Conservation (phyloP, 2,329 filamentous ascomycete genomes). For the Sporothrix brunneoviolacea region DNA sequence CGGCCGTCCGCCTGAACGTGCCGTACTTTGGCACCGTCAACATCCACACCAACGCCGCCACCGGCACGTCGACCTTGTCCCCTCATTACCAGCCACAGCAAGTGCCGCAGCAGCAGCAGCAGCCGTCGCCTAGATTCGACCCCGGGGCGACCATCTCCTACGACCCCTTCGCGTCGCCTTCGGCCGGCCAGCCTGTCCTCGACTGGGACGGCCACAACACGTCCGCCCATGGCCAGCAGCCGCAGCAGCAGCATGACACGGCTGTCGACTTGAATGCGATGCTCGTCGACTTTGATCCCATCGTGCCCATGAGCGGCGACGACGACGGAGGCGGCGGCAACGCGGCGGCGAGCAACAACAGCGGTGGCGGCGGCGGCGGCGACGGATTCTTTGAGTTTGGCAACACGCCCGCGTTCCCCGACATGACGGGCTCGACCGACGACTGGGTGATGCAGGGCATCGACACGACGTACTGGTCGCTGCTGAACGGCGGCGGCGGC, state of each 20-base stretch:
- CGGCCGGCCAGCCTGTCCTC: neutral
- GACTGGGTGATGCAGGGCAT: slow-evolving; percentile 22
- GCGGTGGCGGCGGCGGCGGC: neutral
- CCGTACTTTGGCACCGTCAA: slow-evolving; percentile 43
- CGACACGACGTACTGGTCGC: slow-evolving; percentile 22
- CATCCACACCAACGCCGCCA: slow-evolving; percentile 26
- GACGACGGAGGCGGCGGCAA: neutral
- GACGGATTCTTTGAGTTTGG: slow-evolving; percentile 12
- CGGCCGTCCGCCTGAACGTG: slow-evolving; percentile 33
- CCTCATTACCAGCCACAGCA: slow-evolving; percentile 4
- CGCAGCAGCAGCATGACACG: neutral
- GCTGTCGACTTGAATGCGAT: slow-evolving; percentile 16
- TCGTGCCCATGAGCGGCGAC: slow-evolving; percentile 1
- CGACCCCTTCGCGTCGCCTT: neutral
- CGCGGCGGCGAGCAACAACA: too few relatives aligned
- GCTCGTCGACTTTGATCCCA: slow-evolving; percentile 18
- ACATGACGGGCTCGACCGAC: slow-evolving; percentile 20
- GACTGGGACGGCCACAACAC: slow-evolving; percentile 3
- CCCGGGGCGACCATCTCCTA: neutral
- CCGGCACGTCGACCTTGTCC: neutral
- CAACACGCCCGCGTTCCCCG: slow-evolving; percentile 14
- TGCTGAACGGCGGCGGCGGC: slow-evolving; percentile 17
- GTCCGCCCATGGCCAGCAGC: neutral
- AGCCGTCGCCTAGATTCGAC: neutral
- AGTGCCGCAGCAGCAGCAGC: neutral